These are phyloP conservation scores for Xanthoconium separans DNA, from an alignment of 1,284 basidiomycete genomes.

Conservation along the genomic window DNA sequence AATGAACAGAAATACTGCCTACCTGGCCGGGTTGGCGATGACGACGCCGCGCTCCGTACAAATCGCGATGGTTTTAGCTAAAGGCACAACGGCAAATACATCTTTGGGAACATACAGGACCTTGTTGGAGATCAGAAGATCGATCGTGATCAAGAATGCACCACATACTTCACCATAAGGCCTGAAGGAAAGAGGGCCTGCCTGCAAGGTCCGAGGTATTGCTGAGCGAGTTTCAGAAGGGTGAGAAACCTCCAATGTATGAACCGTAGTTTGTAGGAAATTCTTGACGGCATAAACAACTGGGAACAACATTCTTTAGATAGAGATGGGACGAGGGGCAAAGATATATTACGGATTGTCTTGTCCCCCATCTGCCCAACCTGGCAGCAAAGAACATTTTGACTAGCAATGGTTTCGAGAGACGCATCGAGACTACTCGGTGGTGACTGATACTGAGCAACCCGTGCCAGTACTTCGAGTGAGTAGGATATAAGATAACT, in stretches of 20 bases:
- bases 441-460: slow-evolving; percentile 48
- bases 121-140: slow-evolving; percentile 36
- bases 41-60: slow-evolving; percentile 62
- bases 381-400: slow-evolving; percentile 57
- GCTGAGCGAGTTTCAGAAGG: slow-evolving; percentile 31
- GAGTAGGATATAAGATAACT: slow-evolving; percentile 62
- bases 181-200: slow-evolving; percentile 45
- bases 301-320: slow-evolving; percentile 29
- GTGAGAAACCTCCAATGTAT: slow-evolving; percentile 42
- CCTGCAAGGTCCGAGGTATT: slow-evolving; percentile 32
- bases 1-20: background rate
- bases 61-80: slow-evolving; percentile 63
- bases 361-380: slow-evolving; percentile 52
- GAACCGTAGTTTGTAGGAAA: slow-evolving; percentile 54
- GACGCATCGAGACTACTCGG: slow-evolving; percentile 50
- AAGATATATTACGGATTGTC: slow-evolving; percentile 46
- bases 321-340: background rate
- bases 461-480: slow-evolving; percentile 62
- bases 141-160: background rate
- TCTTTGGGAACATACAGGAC: slow-evolving; percentile 68
- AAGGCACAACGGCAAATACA: slow-evolving; percentile 53
- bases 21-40: slow-evolving; percentile 68
- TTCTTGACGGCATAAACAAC: slow-evolving; percentile 69
- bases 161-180: slow-evolving; percentile 59
- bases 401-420: slow-evolving; percentile 54